A percentile compares a stretch with the other conserved stretches of the same genome.
Conservation (phyloP, 148 eudicot genomes). For the Chenopodium formosanum region DNA sequence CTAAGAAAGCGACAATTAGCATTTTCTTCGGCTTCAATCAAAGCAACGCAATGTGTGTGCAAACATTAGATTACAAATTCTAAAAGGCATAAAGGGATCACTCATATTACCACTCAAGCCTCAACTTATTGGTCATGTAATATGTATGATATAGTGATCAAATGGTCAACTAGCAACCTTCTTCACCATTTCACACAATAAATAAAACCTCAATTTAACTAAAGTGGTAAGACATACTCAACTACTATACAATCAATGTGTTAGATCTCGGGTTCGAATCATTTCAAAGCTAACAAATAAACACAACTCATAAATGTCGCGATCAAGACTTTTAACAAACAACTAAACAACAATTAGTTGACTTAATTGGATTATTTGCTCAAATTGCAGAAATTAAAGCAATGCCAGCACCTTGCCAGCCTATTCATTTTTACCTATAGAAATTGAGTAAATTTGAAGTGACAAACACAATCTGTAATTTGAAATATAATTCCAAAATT, state of each 20-base stretch:
- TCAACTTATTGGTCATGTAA: not conserved
- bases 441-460: conserved; percentile 7
- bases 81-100: not conserved
- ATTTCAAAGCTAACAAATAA: not conserved
- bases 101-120: not conserved
- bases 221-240: not conserved
- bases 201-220: not conserved
- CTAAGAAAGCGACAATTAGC: not conserved
- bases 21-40: not conserved
- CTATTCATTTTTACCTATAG: not conserved
- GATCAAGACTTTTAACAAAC: not conserved
- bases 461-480: not conserved
- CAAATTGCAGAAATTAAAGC: conserved; percentile 4
- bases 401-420: conserved; percentile 14
- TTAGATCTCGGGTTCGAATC: conserved; percentile 1
- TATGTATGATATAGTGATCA: not conserved
- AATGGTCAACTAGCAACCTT: not conserved
- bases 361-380: not conserved
- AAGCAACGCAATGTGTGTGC: not conserved
- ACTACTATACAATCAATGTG: not conserved
- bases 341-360: not conserved
- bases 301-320: not conserved
- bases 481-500: not conserved
- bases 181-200: not conserved
- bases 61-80: not conserved